Evolutionary conservation across 495 filamentous ascomycete genomes (phyloP).

Genomic region (Penicillium coffeae): DNA sequence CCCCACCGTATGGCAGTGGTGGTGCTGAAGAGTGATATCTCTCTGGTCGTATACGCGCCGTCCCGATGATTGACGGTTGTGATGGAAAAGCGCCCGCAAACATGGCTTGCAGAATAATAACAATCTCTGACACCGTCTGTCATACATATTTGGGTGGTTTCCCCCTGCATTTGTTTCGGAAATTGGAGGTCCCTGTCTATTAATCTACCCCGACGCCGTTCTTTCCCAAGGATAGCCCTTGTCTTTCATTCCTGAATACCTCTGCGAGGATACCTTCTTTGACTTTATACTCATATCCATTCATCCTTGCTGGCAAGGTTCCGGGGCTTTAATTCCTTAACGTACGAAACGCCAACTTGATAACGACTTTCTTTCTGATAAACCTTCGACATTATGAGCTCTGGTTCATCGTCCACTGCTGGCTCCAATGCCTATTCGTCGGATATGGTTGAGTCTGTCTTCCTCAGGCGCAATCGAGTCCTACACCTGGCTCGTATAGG

Average conservation of each 20-base stretch:
- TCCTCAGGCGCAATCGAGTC: constrained; percentile 33
- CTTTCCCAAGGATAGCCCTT: constrained; percentile 8
- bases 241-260: constrained; percentile 9
- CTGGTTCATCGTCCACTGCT: constrained; percentile 22
- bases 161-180: constrained; percentile 8
- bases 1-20: neutral
- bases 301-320: constrained; percentile 23
- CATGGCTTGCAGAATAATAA: neutral
- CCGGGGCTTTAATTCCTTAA: constrained; percentile 3
- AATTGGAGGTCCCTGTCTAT: constrained; percentile 8
- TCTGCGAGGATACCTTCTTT: constrained; percentile 8
- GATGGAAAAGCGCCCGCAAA: constrained; percentile 14
- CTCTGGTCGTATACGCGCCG: constrained; percentile 8
- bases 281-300: neutral
- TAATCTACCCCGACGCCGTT: constrained; percentile 9
- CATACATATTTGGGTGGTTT: constrained; percentile 16
- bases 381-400: constrained; percentile 19
- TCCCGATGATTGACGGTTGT: constrained; percentile 5
- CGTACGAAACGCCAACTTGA: neutral
- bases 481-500: constrained; percentile 38
- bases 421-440: constrained; percentile 31
- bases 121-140: neutral
- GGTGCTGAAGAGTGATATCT: constrained; percentile 2
- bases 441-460: constrained; percentile 34
- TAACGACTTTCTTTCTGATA: neutral